Evolutionary conservation across 345 rosid genomes (phyloP).

Genomic region (Lepidium sativum): DNA sequence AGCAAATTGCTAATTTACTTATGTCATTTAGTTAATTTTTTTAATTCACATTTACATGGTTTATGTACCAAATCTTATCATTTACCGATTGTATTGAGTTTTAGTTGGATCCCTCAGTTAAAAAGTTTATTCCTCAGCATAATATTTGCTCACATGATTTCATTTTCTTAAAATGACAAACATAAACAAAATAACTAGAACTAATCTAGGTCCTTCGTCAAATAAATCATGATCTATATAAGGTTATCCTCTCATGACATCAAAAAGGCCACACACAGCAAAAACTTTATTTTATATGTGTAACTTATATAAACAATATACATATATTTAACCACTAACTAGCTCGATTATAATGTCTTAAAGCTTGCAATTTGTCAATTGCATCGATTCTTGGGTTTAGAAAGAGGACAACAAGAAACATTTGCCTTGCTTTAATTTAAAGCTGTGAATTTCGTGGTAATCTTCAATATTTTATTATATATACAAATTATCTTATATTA

Average conservation of each 20-base stretch:
- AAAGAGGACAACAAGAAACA: constrained; percentile 69
- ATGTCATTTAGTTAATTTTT: background rate
- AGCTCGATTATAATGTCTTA: constrained; percentile 30
- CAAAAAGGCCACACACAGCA: constrained; percentile 16
- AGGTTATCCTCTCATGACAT: constrained; percentile 41
- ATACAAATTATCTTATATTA: constrained; percentile 1
- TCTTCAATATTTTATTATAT: constrained; percentile 22
- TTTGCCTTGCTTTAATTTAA: constrained; percentile 25
- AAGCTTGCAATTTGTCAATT: constrained; percentile 40
- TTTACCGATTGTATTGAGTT: background rate
- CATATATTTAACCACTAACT: constrained; percentile 17
- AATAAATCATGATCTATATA: background rate
- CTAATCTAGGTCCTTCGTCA: background rate
- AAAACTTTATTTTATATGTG: background rate
- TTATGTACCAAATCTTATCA: background rate
- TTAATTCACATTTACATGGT: background rate
- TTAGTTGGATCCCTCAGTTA: background rate
- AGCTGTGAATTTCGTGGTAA: constrained; percentile 34
- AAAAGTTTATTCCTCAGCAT: background rate
- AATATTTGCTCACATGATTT: background rate
- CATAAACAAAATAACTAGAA: background rate
- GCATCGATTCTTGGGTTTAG: constrained; percentile 58
- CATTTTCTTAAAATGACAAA: background rate
- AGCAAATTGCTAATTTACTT: no score
- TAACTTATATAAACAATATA: background rate